phyloP scores from a whole-genome alignment of 1,284 basidiomycete species.

The Puccinia triticina region DNA sequence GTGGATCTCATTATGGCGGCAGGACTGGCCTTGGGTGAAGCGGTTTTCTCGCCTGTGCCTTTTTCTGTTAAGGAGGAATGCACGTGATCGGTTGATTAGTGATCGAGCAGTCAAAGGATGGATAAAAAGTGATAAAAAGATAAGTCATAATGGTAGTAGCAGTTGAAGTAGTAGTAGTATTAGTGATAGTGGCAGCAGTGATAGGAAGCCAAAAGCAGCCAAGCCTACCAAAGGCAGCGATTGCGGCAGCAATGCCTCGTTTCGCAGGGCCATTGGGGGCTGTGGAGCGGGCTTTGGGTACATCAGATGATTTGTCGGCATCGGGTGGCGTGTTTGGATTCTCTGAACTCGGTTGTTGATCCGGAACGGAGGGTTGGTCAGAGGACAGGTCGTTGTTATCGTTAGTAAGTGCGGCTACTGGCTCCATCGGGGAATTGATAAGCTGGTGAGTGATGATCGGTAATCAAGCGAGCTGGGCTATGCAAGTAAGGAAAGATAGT shows the following conservation, averaged over 20 bases:
- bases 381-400: neutral
- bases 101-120: neutral
- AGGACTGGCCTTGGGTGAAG: constrained; percentile 14
- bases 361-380: constrained; percentile 10
- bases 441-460: no score
- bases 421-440: neutral
- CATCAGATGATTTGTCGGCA: neutral
- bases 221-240: constrained; percentile 18
- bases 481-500: neutral
- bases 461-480: neutral
- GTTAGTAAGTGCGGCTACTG: neutral
- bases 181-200: no score
- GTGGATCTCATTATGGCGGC: constrained; percentile 6
- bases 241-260: constrained; percentile 28
- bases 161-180: neutral
- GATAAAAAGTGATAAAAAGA: neutral
- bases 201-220: neutral
- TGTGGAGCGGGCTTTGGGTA: neutral
- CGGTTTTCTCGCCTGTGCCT: constrained; percentile 25
- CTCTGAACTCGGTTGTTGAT: neutral
- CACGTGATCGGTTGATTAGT: neutral
- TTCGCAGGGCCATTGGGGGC: constrained; percentile 17
- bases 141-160: no score
- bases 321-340: neutral
- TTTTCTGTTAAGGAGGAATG: constrained; percentile 18